These are phyloP conservation scores for Geoglossum cookeanum DNA, from an alignment of 2,329 filamentous ascomycete genomes.

Conservation along the genomic window DNA sequence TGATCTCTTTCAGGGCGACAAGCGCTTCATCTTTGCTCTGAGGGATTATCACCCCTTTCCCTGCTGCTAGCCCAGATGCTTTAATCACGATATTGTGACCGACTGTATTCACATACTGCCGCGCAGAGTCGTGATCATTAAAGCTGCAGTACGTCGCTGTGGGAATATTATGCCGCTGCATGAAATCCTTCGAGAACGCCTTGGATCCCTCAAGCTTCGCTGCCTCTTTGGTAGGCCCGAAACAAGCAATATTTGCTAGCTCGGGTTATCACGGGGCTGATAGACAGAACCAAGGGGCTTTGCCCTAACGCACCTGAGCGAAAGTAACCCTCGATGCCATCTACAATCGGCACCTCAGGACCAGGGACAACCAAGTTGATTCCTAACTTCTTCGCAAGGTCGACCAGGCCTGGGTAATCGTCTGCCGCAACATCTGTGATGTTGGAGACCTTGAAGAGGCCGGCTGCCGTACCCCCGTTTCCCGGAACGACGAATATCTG, in stretches of 20 bases:
- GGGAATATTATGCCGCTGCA: constrained; percentile 76
- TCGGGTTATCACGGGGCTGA: background rate
- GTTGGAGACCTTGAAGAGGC: constrained; percentile 52
- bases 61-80: constrained; percentile 75
- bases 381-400: constrained; percentile 50
- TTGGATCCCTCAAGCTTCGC: constrained; percentile 92
- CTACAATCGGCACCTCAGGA: constrained; percentile 84
- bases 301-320: constrained; percentile 26
- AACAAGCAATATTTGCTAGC: constrained; percentile 53
- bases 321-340: constrained; percentile 75
- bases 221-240: constrained; percentile 69
- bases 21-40: constrained; percentile 65
- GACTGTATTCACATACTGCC: constrained; percentile 52
- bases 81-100: constrained; percentile 76
- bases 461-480: constrained; percentile 67
- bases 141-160: constrained; percentile 89
- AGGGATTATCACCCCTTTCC: constrained; percentile 89
- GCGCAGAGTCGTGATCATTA: constrained; percentile 51
- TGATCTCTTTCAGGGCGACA: constrained; percentile 67
- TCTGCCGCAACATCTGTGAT: constrained; percentile 47
- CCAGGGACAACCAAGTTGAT: constrained; percentile 78
- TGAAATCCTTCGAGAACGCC: constrained; percentile 94
- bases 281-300: background rate
- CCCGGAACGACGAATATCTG: constrained; percentile 52
- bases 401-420: constrained; percentile 60